Evolutionary conservation across 139 green algal genomes (phyloP).

Genomic region (Deuterostichococcus epilithicus): DNA sequence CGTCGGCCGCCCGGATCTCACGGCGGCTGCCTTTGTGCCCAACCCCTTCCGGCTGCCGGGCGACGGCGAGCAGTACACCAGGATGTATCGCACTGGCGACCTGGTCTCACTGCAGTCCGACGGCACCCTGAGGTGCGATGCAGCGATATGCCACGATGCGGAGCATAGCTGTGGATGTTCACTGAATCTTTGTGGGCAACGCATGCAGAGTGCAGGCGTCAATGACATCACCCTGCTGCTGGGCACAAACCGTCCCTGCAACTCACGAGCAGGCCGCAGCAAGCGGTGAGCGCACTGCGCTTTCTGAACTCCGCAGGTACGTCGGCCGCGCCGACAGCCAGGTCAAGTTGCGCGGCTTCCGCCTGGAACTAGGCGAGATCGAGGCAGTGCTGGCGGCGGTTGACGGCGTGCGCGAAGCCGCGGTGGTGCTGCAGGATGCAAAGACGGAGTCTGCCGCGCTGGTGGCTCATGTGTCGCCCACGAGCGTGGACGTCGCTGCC

Average conservation of each 20-base stretch:
- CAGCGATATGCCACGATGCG: too few species aligned
- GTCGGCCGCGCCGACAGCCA: conserved; percentile 38
- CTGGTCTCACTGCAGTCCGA: conserved; percentile 27
- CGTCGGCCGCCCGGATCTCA: conserved; percentile 21
- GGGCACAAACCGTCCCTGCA: background rate
- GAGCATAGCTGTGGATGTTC: too few species aligned
- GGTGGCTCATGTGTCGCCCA: background rate
- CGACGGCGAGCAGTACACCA: conserved; percentile 5
- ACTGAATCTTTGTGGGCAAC: too few species aligned
- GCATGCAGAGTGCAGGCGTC: too few species aligned
- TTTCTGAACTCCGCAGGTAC: conserved; percentile 1
- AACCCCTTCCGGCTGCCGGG: conserved; percentile 34
- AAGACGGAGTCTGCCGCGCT: background rate
- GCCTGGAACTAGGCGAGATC: conserved; percentile 49
- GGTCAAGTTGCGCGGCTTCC: conserved; percentile 47
- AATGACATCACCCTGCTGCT: too few species aligned
- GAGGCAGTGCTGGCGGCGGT: conserved; percentile 20
- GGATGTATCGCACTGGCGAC: conserved; percentile 35
- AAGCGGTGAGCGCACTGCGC: too few species aligned
- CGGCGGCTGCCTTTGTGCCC: conserved; percentile 23
- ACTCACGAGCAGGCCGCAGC: too few species aligned
- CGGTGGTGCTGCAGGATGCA: background rate
- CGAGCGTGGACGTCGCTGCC: background rate
- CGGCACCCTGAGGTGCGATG: conserved; percentile 18
- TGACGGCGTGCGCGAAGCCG: background rate